A percentile compares a stretch with the other conserved stretches of the same genome.
phyloP scores from a whole-genome alignment of 2,329 filamentous ascomycete species.

The Aciculosporium take region DNA sequence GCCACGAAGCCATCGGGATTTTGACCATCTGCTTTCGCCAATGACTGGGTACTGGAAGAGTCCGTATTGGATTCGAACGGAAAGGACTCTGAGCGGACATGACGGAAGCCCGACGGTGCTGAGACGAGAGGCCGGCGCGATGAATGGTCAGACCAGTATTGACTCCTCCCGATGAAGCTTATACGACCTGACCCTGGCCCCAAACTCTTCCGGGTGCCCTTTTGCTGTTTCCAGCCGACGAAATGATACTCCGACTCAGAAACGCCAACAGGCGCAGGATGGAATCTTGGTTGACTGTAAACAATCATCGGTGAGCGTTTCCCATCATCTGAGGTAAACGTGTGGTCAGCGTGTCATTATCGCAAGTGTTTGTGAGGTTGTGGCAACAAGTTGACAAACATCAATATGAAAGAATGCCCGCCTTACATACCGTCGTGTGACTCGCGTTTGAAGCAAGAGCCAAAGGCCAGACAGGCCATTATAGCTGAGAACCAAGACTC shows the following conservation, averaged over 20 bases:
- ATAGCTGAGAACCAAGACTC: slow-evolving; percentile 33
- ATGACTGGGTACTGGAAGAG: slow-evolving; percentile 4
- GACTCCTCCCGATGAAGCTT: slow-evolving; percentile 31
- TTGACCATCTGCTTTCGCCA: not conserved
- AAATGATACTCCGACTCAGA: slow-evolving; percentile 9
- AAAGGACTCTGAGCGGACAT: slow-evolving; percentile 36
- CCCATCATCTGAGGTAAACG: slow-evolving; percentile 14
- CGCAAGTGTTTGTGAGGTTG: not conserved
- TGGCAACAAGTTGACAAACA: not conserved
- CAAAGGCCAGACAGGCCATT: slow-evolving; percentile 29
- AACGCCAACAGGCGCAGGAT: slow-evolving; percentile 15
- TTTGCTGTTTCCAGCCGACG: slow-evolving; percentile 9
- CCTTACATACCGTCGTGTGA: slow-evolving; percentile 23
- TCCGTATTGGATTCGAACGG: slow-evolving; percentile 17
- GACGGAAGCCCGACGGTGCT: slow-evolving; percentile 44
- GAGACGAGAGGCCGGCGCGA: slow-evolving; percentile 43
- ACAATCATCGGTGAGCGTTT: slow-evolving; percentile 14
- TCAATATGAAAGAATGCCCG: slow-evolving; percentile 4
- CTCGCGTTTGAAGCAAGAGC: slow-evolving; percentile 25
- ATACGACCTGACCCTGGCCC: slow-evolving; percentile 24
- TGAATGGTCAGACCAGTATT: slow-evolving; percentile 29
- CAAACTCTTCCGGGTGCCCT: slow-evolving; percentile 10
- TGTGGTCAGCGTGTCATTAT: not conserved
- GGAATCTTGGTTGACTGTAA: slow-evolving; percentile 15
- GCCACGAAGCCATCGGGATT: slow-evolving; percentile 9